Evolutionary conservation across 1,284 basidiomycete genomes (phyloP).

Genomic region (Volvariella surrecta): DNA sequence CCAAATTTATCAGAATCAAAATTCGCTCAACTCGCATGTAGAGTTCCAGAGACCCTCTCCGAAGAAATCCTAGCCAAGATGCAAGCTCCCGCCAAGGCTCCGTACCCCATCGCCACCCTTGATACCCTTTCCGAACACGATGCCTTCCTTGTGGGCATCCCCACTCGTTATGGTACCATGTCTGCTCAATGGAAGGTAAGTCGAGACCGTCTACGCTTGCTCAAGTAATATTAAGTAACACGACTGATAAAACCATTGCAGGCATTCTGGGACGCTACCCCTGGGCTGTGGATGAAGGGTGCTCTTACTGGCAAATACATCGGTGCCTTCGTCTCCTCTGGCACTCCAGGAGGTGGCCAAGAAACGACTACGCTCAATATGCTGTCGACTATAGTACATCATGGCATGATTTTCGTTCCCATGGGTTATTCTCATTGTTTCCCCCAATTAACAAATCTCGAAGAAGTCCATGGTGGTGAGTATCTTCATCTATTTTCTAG

Average conservation of each 20-base stretch:
- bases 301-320: conserved; percentile 78
- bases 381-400: conserved; percentile 73
- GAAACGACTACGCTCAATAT: conserved; percentile 59
- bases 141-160: conserved; percentile 67
- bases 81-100: conserved; percentile 58
- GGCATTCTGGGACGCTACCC: conserved; percentile 79
- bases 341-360: conserved; percentile 63
- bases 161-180: conserved; percentile 71
- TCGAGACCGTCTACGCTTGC: background rate
- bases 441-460: conserved; percentile 47
- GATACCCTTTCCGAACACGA: conserved; percentile 60
- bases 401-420: conserved; percentile 75
- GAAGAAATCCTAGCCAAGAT: conserved; percentile 73
- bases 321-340: conserved; percentile 63
- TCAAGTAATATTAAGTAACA: no score
- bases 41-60: conserved; percentile 80
- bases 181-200: conserved; percentile 64
- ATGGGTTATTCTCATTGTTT: conserved; percentile 65
- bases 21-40: conserved; percentile 16
- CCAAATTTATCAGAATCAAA: conserved; percentile 6
- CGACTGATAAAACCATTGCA: conserved; percentile 23
- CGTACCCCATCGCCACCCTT: conserved; percentile 67
- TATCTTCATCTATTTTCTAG: conserved; percentile 10
- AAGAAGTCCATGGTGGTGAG: conserved; percentile 65
- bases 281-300: conserved; percentile 67